These are phyloP conservation scores for Taphrina populina DNA, from an alignment of 1,139 yeast genomes.

Conservation along the genomic window DNA sequence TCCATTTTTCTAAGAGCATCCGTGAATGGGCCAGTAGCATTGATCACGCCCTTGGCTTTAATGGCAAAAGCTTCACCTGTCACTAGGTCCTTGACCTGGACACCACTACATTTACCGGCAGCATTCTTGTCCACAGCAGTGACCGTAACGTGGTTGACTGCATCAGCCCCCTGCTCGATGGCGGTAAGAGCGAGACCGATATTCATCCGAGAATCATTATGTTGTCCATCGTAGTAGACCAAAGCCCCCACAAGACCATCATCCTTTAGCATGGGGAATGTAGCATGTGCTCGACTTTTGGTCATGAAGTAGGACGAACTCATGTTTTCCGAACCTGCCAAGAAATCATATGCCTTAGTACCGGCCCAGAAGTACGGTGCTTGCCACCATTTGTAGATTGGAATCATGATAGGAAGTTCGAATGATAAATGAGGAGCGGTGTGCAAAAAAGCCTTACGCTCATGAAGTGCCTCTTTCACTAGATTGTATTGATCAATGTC, in stretches of 20 bases:
- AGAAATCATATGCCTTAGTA: slow-evolving; percentile 86
- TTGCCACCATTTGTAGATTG: slow-evolving; percentile 90
- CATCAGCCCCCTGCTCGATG: slow-evolving; percentile 82
- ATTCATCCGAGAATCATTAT: slow-evolving; percentile 90
- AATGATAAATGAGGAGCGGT: slow-evolving; percentile 92
- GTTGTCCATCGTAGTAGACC: slow-evolving; percentile 92
- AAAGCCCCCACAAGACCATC: slow-evolving; percentile 81
- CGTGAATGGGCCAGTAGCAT: slow-evolving; percentile 93
- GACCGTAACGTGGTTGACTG: slow-evolving; percentile 82
- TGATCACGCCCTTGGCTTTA: slow-evolving; percentile 72
- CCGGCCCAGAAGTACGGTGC: slow-evolving; percentile 92
- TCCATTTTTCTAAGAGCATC: slow-evolving; percentile 87
- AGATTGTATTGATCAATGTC: slow-evolving; percentile 88
- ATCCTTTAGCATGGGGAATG: slow-evolving; percentile 85
- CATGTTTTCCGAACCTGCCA: slow-evolving; percentile 86
- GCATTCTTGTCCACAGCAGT: slow-evolving; percentile 65
- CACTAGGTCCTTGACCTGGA: slow-evolving; percentile 62
- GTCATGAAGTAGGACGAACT: slow-evolving; percentile 74
- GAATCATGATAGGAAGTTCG: slow-evolving; percentile 89
- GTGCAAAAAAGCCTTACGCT: slow-evolving; percentile 81
- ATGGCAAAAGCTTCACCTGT: slow-evolving; percentile 46
- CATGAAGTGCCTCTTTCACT: slow-evolving; percentile 91
- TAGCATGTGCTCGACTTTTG: slow-evolving; percentile 63
- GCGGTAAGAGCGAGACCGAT: slow-evolving; percentile 84
- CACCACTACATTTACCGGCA: slow-evolving; percentile 63